phyloP scores from a whole-genome alignment of 2,329 filamentous ascomycete species.

The Tolypocladium guangdongense region DNA sequence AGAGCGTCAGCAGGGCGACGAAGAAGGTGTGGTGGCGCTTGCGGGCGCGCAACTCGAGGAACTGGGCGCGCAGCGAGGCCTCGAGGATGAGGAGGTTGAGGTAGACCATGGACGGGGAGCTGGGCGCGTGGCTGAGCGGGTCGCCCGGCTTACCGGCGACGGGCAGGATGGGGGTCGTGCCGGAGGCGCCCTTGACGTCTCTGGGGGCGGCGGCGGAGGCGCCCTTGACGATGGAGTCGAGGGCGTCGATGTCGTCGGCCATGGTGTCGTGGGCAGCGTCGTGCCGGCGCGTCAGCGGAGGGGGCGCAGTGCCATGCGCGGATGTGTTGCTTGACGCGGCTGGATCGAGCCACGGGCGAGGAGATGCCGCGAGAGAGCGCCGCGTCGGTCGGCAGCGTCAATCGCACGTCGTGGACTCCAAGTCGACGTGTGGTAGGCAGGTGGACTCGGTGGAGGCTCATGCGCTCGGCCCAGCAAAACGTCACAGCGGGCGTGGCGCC shows the following conservation, averaged over 20 bases:
- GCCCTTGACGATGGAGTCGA: constrained; percentile 91
- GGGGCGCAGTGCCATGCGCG: background rate
- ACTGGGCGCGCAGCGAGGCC: constrained; percentile 84
- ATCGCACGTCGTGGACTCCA: background rate
- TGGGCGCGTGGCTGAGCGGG: constrained; percentile 72
- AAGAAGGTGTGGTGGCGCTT: constrained; percentile 91
- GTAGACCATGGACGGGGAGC: constrained; percentile 91
- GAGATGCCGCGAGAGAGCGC: background rate
- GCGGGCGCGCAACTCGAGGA: constrained; percentile 78
- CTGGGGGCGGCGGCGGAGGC: constrained; percentile 54
- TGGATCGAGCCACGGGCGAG: background rate
- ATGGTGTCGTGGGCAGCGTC: constrained; percentile 24
- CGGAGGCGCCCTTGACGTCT: constrained; percentile 26
- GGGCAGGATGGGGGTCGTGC: constrained; percentile 32
- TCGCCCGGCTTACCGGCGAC: constrained; percentile 43
- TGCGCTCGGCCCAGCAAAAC: background rate
- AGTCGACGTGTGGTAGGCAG: background rate
- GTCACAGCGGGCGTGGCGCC: background rate
- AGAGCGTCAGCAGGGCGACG: constrained; percentile 64
- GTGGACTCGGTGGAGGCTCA: background rate
- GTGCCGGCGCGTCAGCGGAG: background rate
- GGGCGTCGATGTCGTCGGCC: constrained; percentile 61
- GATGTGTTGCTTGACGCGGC: background rate
- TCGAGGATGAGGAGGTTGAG: constrained; percentile 96
- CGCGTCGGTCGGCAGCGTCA: background rate